Percentiles rank a stretch among this genome's conserved stretches.
Conservation (phyloP, 139 green algal species). For the Penium margaritaceum region DNA sequence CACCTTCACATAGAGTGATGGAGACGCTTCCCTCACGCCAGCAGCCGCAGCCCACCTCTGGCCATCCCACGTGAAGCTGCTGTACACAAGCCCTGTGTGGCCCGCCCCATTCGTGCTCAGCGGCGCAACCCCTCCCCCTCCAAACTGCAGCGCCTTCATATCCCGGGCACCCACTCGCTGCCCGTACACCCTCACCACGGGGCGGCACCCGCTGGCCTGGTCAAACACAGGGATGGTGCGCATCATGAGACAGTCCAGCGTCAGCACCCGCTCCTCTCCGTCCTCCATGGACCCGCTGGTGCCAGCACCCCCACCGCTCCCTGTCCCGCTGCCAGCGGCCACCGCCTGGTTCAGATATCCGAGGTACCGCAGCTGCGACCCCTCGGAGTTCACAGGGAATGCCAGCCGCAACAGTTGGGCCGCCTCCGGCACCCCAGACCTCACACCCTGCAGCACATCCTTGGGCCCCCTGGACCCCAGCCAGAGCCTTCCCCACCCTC, state of each 20-base stretch:
- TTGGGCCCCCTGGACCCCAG: too few species aligned
- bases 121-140: not conserved
- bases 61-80: too few species aligned
- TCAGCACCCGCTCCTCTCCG: conserved; percentile 15
- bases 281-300: conserved; percentile 28
- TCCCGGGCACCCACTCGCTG: not conserved
- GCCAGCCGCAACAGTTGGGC: too few species aligned
- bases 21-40: not conserved
- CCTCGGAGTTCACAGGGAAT: too few species aligned
- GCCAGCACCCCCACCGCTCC: too few species aligned
- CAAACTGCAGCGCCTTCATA: not conserved
- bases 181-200: conserved; percentile 39
- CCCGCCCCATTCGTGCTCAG: not conserved
- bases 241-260: conserved; percentile 45
- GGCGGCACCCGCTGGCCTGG: conserved; percentile 27
- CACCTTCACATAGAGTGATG: too few species aligned
- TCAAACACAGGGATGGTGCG: conserved; percentile 41
- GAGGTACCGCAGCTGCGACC: conserved; percentile 31
- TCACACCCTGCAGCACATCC: too few species aligned
- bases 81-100: not conserved
- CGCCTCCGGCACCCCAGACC: too few species aligned
- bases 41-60: not conserved
- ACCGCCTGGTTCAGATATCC: conserved; percentile 25
- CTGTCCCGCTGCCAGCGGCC: too few species aligned
- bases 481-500: too few species aligned